phyloP scores from a whole-genome alignment of 2,329 filamentous ascomycete genomes.

The Fusarium chlamydosporum region DNA sequence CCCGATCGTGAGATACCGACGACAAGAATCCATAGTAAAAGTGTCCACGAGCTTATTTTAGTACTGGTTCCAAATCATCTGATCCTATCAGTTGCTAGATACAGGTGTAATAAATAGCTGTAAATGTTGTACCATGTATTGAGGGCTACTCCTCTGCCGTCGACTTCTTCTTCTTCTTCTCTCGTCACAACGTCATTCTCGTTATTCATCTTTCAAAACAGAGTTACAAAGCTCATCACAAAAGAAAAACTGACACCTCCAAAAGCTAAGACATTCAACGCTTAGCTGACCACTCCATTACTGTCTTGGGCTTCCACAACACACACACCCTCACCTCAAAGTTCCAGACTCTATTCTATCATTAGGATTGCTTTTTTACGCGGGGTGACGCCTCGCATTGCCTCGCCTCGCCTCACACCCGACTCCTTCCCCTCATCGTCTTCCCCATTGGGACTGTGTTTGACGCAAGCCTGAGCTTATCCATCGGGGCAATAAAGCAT shows the following conservation, averaged over 20 bases:
- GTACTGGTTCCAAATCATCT: conserved; percentile 26
- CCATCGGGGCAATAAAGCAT: conserved; percentile 38
- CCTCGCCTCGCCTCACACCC: conserved; percentile 23
- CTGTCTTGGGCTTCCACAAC: conserved; percentile 1
- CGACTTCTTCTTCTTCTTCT: background rate
- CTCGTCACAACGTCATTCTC: conserved; percentile 17
- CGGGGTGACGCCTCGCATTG: conserved; percentile 42
- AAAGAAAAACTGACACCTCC: conserved; percentile 9
- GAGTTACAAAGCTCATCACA: conserved; percentile 24
- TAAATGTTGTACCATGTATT: background rate
- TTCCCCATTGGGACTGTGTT: conserved; percentile 44
- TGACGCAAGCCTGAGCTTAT: conserved; percentile 38
- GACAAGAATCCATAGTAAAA: conserved; percentile 23
- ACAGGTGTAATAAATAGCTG: background rate
- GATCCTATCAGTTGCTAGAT: conserved; percentile 13
- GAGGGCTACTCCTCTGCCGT: background rate
- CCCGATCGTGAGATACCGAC: conserved; percentile 16
- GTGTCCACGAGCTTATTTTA: conserved; percentile 39
- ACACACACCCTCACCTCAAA: conserved; percentile 24
- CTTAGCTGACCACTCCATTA: conserved; percentile 9
- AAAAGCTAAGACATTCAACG: conserved; percentile 20
- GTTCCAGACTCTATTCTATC: conserved; percentile 30
- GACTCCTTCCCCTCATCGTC: conserved; percentile 36
- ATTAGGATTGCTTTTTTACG: conserved; percentile 26
- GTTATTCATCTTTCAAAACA: conserved; percentile 24